Percentiles rank a stretch among this genome's conserved stretches.
Evolutionary conservation across 768 basidiomycete species (phyloP).

Genomic region (Harrya chromipes): DNA sequence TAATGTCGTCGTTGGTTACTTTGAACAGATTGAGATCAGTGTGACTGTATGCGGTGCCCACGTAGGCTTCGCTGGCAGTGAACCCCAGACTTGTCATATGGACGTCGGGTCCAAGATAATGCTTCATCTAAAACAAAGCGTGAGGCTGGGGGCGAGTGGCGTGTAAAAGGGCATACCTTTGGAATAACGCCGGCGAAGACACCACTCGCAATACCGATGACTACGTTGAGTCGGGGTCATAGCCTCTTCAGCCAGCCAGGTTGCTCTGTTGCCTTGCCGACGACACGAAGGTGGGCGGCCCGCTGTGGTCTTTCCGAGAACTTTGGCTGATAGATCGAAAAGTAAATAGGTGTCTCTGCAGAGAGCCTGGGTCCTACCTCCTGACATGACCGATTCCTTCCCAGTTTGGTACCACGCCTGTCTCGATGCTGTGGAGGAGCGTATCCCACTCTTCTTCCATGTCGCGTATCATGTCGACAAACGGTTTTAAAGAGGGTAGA

Average conservation of each 20-base stretch:
- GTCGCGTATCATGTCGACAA: slow-evolving; percentile 20
- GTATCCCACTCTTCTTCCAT: slow-evolving; percentile 23
- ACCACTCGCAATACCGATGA: slow-evolving; percentile 19
- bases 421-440: slow-evolving; percentile 13
- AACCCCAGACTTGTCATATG: slow-evolving; percentile 14
- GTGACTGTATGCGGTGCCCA: slow-evolving; percentile 11
- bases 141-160: neutral
- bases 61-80: slow-evolving; percentile 15
- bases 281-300: slow-evolving; percentile 12
- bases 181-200: slow-evolving; percentile 13
- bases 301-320: slow-evolving; percentile 13
- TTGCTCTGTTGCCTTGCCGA: slow-evolving; percentile 11
- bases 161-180: slow-evolving; percentile 2
- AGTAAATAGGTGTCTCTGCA: neutral
- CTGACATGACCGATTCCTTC: slow-evolving; percentile 16
- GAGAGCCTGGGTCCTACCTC: slow-evolving; percentile 1
- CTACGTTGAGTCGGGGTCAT: slow-evolving; percentile 14
- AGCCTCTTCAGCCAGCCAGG: slow-evolving; percentile 17
- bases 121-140: slow-evolving; percentile 6
- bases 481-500: slow-evolving; percentile 15
- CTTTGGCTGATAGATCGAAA: slow-evolving; percentile 2
- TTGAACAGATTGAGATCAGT: slow-evolving; percentile 16
- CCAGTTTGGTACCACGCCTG: slow-evolving; percentile 14
- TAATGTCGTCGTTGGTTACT: slow-evolving; percentile 11
- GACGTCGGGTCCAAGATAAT: slow-evolving; percentile 16